These are phyloP conservation scores for Capsicum chinense DNA, from an alignment of 257 asterid genomes.

Conservation along the genomic window DNA sequence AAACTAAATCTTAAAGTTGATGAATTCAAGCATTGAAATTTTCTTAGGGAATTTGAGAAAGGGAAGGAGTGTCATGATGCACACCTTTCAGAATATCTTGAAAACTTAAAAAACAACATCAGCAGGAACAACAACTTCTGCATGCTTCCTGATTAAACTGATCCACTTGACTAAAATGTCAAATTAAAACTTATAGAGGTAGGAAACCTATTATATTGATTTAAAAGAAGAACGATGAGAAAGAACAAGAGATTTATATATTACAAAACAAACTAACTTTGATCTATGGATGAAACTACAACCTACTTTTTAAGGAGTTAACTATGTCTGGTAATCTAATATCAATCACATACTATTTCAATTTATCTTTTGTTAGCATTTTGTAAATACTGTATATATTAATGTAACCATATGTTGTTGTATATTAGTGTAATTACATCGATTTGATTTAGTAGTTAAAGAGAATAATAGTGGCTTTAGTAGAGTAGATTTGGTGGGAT, in stretches of 20 bases:
- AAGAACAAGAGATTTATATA: not conserved
- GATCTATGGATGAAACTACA: not conserved
- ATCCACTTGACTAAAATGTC: conserved; percentile 70
- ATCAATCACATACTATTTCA: not conserved
- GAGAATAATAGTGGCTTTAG: too few species aligned
- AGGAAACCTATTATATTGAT: not conserved
- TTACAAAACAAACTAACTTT: not conserved
- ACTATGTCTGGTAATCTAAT: not conserved
- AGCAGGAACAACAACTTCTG: conserved; percentile 76
- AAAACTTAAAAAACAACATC: conserved; percentile 64
- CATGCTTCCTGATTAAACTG: conserved; percentile 73
- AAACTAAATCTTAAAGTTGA: not conserved
- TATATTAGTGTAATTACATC: too few species aligned
- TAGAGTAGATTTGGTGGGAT: too few species aligned
- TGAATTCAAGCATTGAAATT: not conserved
- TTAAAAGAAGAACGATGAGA: not conserved
- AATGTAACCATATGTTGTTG: too few species aligned
- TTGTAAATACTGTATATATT: too few species aligned
- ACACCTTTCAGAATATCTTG: conserved; percentile 82
- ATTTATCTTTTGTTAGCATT: not conserved
- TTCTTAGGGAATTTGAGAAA: not conserved
- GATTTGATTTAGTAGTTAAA: too few species aligned
- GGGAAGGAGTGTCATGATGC: conserved; percentile 4
- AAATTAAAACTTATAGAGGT: not conserved
- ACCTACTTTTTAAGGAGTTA: not conserved